Base-by-base conservation (phyloP, 805 yeast species). In the Yarrowia sp. region DNA sequence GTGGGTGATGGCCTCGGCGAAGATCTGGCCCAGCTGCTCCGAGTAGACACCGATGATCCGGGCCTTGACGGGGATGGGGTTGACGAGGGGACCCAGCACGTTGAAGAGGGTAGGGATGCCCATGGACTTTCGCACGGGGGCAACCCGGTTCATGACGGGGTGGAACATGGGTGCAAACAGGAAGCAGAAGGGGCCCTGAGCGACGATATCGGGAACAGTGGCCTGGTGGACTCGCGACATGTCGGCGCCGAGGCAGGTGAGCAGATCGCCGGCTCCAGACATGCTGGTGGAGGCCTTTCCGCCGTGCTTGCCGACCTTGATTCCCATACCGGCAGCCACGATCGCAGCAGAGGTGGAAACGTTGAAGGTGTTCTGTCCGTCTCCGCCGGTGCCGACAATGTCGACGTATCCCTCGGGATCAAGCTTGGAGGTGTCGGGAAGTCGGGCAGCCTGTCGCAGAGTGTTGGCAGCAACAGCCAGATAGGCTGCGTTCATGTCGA, bases 341-440 rank as follows among this genome's bases (percentile, higher is more conserved):
- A 94, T 90, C 0, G 97, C 97, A 1, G 97, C 80, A 2, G 97
- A 89, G 0, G 99, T 94, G 14, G 96, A 87, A 2, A 94, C 99
- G 68, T 94, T 94, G 77, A 94, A 94, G 0, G 99, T 94, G 71
- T 94, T 87, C 71, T 94, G 97, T 1, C 97, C 97, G 71, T 94
- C 99, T 14, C 99, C 99, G 25, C 99, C 99, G 0, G 99, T 94
- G 1, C 99, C 99, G 6, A 94, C 99, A 29, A 94, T 89, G 72
- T 94, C 99, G 6, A 87, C 79, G 67, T 81, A 87, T 0, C 87
- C 87, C 1, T 72, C 73, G 0, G 75, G 63, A 31, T 62, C 60
- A 4, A 65, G 47, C 10, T 35, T 42, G 13, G 64, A 22, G 6
- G 9, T 38, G 47, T 68, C 70, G 25, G 74, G 62, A 25, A 64